Conservation (phyloP, 2,329 filamentous ascomycete species). For the Cladosporium cucumerinum region DNA sequence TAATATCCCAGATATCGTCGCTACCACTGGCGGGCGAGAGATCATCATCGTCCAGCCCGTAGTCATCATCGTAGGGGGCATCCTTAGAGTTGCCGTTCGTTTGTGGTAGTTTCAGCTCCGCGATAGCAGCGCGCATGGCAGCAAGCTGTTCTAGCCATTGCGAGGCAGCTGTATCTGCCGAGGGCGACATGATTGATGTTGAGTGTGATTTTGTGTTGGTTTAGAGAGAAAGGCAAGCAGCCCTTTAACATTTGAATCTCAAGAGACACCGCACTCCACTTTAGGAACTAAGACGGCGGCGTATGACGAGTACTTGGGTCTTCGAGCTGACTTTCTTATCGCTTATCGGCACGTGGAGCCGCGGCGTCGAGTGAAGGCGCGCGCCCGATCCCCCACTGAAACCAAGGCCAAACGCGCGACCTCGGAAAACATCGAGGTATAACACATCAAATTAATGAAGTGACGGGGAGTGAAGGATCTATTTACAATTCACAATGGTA, state of each 20-base stretch:
- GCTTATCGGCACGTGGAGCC: slow-evolving; percentile 13
- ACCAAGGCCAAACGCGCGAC: slow-evolving; percentile 1
- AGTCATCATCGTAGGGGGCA: slow-evolving; percentile 15
- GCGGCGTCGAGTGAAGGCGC: slow-evolving; percentile 8
- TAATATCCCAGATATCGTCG: slow-evolving; percentile 90
- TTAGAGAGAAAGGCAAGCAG: neutral
- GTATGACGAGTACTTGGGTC: slow-evolving; percentile 7
- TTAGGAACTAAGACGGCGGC: slow-evolving; percentile 7
- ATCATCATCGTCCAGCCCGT: slow-evolving; percentile 63
- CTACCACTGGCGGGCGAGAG: slow-evolving; percentile 59
- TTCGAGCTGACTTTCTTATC: slow-evolving; percentile 5
- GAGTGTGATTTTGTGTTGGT: neutral
- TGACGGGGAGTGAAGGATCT: neutral
- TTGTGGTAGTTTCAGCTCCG: slow-evolving; percentile 60
- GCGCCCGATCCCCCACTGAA: neutral
- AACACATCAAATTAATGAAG: neutral
- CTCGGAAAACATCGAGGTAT: neutral
- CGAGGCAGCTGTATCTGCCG: slow-evolving; percentile 46
- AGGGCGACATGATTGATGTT: slow-evolving; percentile 36
- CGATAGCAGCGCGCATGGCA: slow-evolving; percentile 82
- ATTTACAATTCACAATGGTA: neutral
- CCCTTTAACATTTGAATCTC: neutral
- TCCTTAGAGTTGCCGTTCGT: slow-evolving; percentile 45
- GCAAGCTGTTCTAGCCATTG: slow-evolving; percentile 84
- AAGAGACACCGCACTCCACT: slow-evolving; percentile 15